Evolutionary conservation across 2,329 filamentous ascomycete genomes (phyloP), one percentile per base, ranked within the genome.

Genomic region (Ophiostoma perfectum): DNA sequence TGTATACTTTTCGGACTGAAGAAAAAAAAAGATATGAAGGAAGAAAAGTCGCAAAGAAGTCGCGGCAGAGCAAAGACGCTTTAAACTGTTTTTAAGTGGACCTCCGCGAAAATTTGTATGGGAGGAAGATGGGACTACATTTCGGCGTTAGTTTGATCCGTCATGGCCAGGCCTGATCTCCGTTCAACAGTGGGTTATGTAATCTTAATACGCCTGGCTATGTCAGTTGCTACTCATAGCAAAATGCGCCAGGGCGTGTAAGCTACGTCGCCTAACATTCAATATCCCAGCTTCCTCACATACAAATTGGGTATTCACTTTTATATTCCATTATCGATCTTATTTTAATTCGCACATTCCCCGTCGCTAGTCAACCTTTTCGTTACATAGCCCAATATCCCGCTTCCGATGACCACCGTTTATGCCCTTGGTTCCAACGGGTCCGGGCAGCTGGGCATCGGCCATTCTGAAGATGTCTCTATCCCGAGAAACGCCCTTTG

Each of bases 401-500:
- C 27, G 27, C 27, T 0, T 18, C 14, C 18, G 5, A 84, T 87
- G 83, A 76, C 81, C n/a, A 77, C 79, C 1, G 75, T 91, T 18
- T 91, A 88, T 73, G 84, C 90, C 2, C 82, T 93, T 64, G 90
- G 90, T 44, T 93, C 91, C 4, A 93, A 93, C 74, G 88, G 90
- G 62, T 91, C 88, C 1, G 89, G 89, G 45, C 90, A 93, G 75
- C 81, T 93, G 9, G 90, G 88, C 55, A 84, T 92, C 69, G 86
- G 86, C 27, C 90, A 92, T 76, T 82, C 81, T 70, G 86, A 91
- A 75, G 90, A 93, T 74, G 86, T 91, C 64, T 89, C 88, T 1
- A 80, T 85, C 0, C 89, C 90, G 1, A 86, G 88, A 71, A 81
- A 79, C 71, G 87, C 86, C 71, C 73, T 84, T n/a, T 90, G 91